Conservation (phyloP, 768 basidiomycete genomes). For the Boletus coccyginus region DNA sequence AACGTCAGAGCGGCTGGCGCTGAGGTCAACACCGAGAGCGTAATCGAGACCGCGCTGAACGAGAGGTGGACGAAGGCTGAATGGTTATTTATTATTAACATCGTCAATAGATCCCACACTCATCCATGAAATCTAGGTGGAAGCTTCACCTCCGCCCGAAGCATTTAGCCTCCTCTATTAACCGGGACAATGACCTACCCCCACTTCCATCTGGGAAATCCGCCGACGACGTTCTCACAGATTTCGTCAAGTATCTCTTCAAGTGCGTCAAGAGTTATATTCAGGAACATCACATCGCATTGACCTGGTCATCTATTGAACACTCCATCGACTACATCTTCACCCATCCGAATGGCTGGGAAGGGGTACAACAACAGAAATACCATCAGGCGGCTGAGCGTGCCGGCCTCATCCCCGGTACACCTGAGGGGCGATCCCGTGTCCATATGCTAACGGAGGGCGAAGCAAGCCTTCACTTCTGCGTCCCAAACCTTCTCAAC, state of each 20-base stretch:
- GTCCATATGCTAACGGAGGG: slow-evolving; percentile 5
- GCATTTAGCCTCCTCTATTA: slow-evolving; percentile 13
- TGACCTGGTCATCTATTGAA: slow-evolving; percentile 14
- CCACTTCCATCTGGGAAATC: slow-evolving; percentile 19
- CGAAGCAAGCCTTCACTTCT: slow-evolving; percentile 29
- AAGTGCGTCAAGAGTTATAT: slow-evolving; percentile 11
- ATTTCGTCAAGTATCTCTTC: neutral
- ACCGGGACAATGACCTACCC: slow-evolving; percentile 24
- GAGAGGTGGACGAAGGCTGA: slow-evolving; percentile 21
- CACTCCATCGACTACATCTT: slow-evolving; percentile 20
- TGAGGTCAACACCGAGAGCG: slow-evolving; percentile 33
- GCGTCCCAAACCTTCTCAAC: slow-evolving; percentile 38
- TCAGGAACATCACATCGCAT: slow-evolving; percentile 16
- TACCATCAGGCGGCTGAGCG: slow-evolving; percentile 10
- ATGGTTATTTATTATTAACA: slow-evolving; percentile 12
- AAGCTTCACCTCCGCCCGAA: slow-evolving; percentile 23
- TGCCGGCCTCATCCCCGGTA: neutral
- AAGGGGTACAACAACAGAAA: slow-evolving; percentile 18
- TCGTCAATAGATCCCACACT: neutral
- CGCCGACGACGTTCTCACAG: neutral
- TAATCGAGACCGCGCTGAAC: slow-evolving; percentile 34
- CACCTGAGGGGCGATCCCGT: neutral
- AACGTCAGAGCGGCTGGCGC: slow-evolving; percentile 37
- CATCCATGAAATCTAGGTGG: slow-evolving; percentile 15
- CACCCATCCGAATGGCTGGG: slow-evolving; percentile 32